These are phyloP conservation scores for Phaseolus coccineus DNA, from an alignment of 331 rosid genomes.

Conservation along the genomic window DNA sequence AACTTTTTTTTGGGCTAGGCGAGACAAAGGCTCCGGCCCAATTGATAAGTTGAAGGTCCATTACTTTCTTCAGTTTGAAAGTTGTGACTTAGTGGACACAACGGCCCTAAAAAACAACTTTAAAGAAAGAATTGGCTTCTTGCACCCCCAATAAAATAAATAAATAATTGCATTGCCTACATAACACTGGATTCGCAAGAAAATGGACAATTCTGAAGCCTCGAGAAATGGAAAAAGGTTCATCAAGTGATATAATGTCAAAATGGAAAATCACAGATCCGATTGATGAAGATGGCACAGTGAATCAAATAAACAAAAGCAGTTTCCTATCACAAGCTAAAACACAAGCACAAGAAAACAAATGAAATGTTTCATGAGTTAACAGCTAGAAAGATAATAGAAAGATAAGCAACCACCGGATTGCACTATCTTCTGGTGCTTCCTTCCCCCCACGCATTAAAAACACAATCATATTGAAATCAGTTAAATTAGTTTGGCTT, in stretches of 20 bases:
- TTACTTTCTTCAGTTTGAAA: too few relatives aligned
- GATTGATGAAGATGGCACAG: not conserved
- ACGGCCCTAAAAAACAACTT: too few relatives aligned
- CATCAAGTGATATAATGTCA: not conserved
- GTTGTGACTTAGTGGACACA: too few relatives aligned
- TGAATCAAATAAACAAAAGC: not conserved
- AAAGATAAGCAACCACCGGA: constrained; percentile 10
- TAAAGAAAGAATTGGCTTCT: too few relatives aligned
- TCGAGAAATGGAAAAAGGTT: not conserved
- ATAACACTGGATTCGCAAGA: not conserved
- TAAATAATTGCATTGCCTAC: too few relatives aligned
- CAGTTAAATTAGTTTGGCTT: not conserved
- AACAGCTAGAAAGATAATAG: not conserved
- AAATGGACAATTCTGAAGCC: not conserved
- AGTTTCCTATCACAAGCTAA: not conserved
- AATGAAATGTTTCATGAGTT: constrained; percentile 4
- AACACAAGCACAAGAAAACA: not conserved
- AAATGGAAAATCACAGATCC: too few relatives aligned
- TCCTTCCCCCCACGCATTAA: not conserved
- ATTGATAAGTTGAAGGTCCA: too few relatives aligned
- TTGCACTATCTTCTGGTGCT: not conserved
- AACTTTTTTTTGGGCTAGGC: too few relatives aligned
- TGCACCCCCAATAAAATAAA: too few relatives aligned
- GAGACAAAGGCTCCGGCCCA: too few relatives aligned
- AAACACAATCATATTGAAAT: not conserved